phyloP scores from a whole-genome alignment of 148 eudicot genomes.

The Vaccinium myrtillus region DNA sequence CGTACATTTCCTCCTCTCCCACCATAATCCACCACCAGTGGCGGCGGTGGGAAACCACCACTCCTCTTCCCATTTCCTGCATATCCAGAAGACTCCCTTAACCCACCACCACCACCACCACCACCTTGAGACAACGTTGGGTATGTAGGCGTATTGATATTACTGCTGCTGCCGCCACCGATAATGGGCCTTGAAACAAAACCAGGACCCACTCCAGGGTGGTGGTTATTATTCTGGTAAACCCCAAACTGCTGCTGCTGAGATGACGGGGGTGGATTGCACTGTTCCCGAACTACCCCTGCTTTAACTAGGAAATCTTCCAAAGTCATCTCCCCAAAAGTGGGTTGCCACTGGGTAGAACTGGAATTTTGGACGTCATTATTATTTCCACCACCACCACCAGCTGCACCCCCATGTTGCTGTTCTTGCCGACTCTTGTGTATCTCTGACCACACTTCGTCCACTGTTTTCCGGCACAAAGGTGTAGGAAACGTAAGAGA shows the following conservation, averaged over 20 bases:
- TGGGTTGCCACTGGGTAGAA: conserved; percentile 53
- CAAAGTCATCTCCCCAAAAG: conserved; percentile 90
- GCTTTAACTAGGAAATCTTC: conserved; percentile 84
- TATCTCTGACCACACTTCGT: conserved; percentile 91
- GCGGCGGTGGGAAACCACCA: conserved; percentile 35
- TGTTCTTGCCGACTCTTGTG: conserved; percentile 45
- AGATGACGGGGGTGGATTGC: conserved; percentile 20
- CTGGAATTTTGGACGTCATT: conserved; percentile 19
- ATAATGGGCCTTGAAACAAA: conserved; percentile 39
- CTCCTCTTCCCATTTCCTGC: conserved; percentile 36
- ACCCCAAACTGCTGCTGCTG: conserved; percentile 41
- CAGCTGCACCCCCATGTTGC: neutral
- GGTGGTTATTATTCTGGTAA: conserved; percentile 27
- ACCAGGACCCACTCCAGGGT: conserved; percentile 29
- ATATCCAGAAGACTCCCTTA: conserved; percentile 39
- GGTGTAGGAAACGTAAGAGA: conserved; percentile 72
- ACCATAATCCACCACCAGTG: conserved; percentile 41
- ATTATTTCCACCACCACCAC: neutral
- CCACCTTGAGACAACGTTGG: conserved; percentile 33
- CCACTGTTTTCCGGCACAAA: conserved; percentile 71
- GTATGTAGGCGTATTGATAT: conserved; percentile 24
- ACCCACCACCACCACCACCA: conserved; percentile 28
- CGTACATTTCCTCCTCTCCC: conserved; percentile 40
- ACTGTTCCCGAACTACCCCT: conserved; percentile 75
- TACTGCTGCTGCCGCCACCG: conserved; percentile 16